Conservation (phyloP, 164 flowering plant genomes). For the Litsea cubeba region DNA sequence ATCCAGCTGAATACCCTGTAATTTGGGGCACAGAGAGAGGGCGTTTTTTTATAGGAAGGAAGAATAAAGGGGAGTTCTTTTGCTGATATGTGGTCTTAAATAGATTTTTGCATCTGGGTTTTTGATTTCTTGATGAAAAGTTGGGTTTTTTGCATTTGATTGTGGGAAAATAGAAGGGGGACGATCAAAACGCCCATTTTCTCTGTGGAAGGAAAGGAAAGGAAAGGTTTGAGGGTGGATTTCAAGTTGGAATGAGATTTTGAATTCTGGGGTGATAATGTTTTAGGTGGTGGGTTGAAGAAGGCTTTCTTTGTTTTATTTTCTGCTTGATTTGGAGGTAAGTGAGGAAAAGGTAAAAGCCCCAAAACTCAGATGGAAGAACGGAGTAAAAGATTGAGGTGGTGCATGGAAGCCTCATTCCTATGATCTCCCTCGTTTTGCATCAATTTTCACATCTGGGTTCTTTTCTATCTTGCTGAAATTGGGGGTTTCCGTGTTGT, state of each 20-base stretch:
- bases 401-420: neutral
- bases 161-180: neutral
- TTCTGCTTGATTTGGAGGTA: neutral
- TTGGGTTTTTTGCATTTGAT: neutral
- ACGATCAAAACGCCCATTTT: neutral
- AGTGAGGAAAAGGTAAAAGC: neutral
- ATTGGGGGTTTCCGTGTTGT: neutral
- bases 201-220: neutral
- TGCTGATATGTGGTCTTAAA: neutral
- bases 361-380: neutral
- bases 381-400: neutral
- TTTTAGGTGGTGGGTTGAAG: neutral
- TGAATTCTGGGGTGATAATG: neutral
- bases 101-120: constrained; percentile 4
- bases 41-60: neutral
- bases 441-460: neutral
- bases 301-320: neutral
- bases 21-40: constrained; percentile 1
- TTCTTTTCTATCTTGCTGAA: neutral
- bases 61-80: neutral
- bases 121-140: neutral
- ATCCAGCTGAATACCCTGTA: constrained; percentile 6
- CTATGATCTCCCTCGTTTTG: neutral
- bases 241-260: neutral
- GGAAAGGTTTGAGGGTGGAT: neutral